Evolutionary conservation across 345 rosid genomes (phyloP).

Genomic region (Euphorbia tirucalli): DNA sequence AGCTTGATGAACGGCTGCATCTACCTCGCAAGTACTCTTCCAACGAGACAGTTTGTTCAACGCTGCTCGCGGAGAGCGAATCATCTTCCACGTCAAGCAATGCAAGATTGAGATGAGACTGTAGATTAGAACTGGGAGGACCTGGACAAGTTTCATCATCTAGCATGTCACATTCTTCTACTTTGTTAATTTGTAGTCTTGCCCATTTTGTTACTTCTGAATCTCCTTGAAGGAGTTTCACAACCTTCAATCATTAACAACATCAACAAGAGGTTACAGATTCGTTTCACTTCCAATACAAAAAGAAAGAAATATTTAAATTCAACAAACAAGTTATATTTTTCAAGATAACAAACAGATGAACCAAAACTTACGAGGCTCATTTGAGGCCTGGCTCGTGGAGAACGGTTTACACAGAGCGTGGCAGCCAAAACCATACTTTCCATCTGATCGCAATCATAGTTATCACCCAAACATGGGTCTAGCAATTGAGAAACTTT

Average conservation of each 20-base stretch:
- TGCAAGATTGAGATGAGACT: constrained; percentile 33
- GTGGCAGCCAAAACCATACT: constrained; percentile 35
- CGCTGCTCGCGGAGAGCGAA: constrained; percentile 31
- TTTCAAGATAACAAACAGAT: neutral
- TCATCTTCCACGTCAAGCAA: constrained; percentile 35
- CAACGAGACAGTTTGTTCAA: constrained; percentile 47
- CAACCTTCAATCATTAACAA: constrained; percentile 13
- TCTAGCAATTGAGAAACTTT: constrained; percentile 27
- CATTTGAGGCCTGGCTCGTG: constrained; percentile 31
- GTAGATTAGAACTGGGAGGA: neutral
- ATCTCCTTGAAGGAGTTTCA: constrained; percentile 31
- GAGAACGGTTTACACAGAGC: constrained; percentile 24
- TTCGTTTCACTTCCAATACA: neutral
- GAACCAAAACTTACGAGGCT: constrained; percentile 20
- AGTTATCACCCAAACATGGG: constrained; percentile 26
- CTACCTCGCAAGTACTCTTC: constrained; percentile 52
- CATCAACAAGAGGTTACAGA: neutral
- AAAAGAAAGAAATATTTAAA: neutral
- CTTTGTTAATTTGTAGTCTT: constrained; percentile 17
- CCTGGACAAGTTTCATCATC: constrained; percentile 24
- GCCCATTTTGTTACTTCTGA: constrained; percentile 30
- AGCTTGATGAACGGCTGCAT: constrained; percentile 90
- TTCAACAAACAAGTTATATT: neutral
- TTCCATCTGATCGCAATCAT: constrained; percentile 29
- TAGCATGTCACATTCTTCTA: constrained; percentile 14